Evolutionary conservation across 2,329 filamentous ascomycete genomes (phyloP), one percentile per base, ranked within the genome.

Genomic region (Trichoderma sp.): DNA sequence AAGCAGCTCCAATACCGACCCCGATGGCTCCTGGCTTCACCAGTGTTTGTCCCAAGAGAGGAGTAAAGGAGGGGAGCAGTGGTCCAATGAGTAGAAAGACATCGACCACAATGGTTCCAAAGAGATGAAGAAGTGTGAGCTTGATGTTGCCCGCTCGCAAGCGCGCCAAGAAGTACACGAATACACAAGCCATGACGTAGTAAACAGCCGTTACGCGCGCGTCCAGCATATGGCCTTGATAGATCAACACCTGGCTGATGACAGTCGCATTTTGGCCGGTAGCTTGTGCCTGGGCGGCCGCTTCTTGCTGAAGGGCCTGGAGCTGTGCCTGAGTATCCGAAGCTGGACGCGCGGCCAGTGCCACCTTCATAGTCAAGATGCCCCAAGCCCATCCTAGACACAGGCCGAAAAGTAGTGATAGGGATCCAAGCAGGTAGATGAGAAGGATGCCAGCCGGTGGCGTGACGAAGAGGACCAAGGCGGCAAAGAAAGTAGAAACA

Each of bases 331-430:
- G 73, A 0, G 77, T 79, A 7, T 79, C 77, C 0, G 74, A 70
- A 4, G 72, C 73, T 2, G 81, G 75, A 15, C 81, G 73, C 2
- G 77, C 76, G 1, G 80, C 79, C 9, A 77, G 66, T 3, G 81
- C 82, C 2, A 80, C 81, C 66, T 82, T 81, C 80, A 82, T 83
- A 0, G 76, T 73, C 52, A 83, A 72, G 2, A 81, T 72, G 3
- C 81, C 82, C 81, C 81, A 84, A 5, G 75, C 80, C 81, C 81
- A 83, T 5, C 77, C 81, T 0, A 82, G 69, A 39, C 75, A 78
- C 70, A 83, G 80, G 19, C 81, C 81, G 1, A 82, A 14, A 3
- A 83, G 71, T 4, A 83, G 71, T 0, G 81, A 78, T 0, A 80
- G 43, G 0, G 76, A 71, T 10, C 72, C 78, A 6, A 83, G 72